A percentile compares a stretch with the other conserved stretches of the same genome.
Conservation (phyloP, 495 filamentous ascomycete genomes). For the Trichoderma virens region DNA sequence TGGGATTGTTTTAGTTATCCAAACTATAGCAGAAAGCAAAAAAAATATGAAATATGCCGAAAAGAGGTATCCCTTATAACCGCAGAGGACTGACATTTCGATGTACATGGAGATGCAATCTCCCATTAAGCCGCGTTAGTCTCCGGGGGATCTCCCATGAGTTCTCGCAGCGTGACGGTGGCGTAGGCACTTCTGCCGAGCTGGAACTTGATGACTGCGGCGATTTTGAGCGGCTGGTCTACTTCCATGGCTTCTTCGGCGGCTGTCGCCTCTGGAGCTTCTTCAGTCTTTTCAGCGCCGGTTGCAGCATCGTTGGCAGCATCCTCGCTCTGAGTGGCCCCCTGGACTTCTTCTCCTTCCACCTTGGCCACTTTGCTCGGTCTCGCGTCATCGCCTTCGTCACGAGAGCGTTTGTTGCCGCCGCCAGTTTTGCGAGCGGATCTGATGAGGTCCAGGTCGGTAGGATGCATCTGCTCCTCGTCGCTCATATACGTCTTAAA, state of each 20-base stretch:
- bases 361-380: not conserved
- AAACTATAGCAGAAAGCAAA: not conserved
- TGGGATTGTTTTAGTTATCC: not conserved
- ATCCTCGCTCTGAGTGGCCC: not conserved
- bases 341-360: not conserved
- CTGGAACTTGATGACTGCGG: slow-evolving; percentile 78
- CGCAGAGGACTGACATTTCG: not conserved
- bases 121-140: not conserved
- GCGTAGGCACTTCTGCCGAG: slow-evolving; percentile 85
- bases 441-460: slow-evolving; percentile 58
- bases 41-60: slow-evolving; percentile 1
- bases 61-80: not conserved
- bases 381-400: not conserved
- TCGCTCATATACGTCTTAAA: slow-evolving; percentile 61
- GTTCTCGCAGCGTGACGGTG: slow-evolving; percentile 85
- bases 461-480: slow-evolving; percentile 76
- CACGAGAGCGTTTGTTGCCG: slow-evolving; percentile 13
- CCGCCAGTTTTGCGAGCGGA: slow-evolving; percentile 18
- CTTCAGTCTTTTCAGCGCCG: slow-evolving; percentile 1
- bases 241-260: slow-evolving; percentile 16
- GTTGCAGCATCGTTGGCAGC: not conserved
- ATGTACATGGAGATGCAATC: too few species aligned
- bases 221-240: slow-evolving; percentile 48
- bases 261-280: slow-evolving; percentile 1
- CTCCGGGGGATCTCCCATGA: slow-evolving; percentile 34